A percentile compares a stretch with the other conserved stretches of the same genome.
Evolutionary conservation across 805 yeast species (phyloP).

Genomic region (Candida maesae): DNA sequence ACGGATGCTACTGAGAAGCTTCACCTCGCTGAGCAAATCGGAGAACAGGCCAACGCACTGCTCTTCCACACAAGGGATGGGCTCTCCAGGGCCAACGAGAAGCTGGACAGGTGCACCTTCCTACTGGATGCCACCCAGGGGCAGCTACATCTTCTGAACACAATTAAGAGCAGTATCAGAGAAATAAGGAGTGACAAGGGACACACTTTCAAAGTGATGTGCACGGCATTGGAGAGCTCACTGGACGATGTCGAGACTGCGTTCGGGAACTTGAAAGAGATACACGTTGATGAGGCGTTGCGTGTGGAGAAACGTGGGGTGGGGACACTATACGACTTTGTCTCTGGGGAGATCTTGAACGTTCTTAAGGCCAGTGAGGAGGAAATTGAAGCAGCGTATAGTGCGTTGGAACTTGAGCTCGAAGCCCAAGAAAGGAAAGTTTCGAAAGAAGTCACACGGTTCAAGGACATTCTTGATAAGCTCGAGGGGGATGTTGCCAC

Average conservation of each 20-base stretch:
- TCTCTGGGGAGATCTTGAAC: constrained; percentile 34
- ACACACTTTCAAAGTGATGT: not conserved
- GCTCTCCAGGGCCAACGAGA: constrained; percentile 38
- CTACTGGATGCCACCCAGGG: constrained; percentile 42
- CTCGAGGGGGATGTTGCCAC: constrained; percentile 33
- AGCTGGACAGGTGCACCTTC: constrained; percentile 41
- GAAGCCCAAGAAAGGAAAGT: constrained; percentile 5
- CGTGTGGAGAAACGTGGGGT: constrained; percentile 1
- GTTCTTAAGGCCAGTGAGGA: too few species aligned
- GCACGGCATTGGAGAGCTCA: constrained; percentile 30
- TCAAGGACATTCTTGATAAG: constrained; percentile 11
- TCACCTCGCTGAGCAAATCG: constrained; percentile 45
- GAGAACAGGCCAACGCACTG: constrained; percentile 45
- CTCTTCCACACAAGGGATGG: constrained; percentile 35
- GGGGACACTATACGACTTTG: constrained; percentile 42
- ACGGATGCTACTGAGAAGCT: constrained; percentile 46
- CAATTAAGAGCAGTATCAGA: constrained; percentile 13
- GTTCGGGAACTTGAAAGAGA: constrained; percentile 29
- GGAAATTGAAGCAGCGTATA: constrained; percentile 21
- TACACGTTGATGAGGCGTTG: constrained; percentile 10
- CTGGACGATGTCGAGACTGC: constrained; percentile 33
- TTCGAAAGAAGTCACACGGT: not conserved
- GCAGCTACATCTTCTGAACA: constrained; percentile 42
- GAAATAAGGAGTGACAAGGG: constrained; percentile 12
- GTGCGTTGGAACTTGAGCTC: constrained; percentile 4